Evolutionary conservation across 805 yeast genomes (phyloP), one percentile per base, ranked within the genome.

Genomic region (Ogataea ramenticola): DNA sequence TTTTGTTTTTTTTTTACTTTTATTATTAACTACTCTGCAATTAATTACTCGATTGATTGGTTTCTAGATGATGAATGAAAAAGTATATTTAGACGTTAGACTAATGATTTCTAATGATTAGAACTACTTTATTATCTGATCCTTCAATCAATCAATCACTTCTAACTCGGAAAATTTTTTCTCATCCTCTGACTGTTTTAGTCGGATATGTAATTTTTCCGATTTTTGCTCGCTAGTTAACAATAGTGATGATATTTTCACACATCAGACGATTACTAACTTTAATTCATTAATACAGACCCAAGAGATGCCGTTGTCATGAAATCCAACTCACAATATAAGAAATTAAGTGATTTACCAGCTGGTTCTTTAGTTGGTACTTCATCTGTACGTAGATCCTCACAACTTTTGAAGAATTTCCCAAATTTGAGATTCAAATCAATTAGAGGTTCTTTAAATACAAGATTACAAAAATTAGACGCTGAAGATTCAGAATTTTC

Each of bases 261-360:
- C 27, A 24, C 27, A 7, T 24, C 10, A 24, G 27, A 24, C 27
- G 10, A 24, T n/a, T 12, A 15, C 19, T 29, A 22, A 17, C 15
- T 47, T 37, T 37, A n/a, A 5, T 26, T 26, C 7, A 9, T 29
- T 44, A 36, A 5, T 45, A 34, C 47, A 65, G 97, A 91, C 58
- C 97, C 98, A 14, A 75, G 95, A 45, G 99, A 93, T 64, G 96
- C 96, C 12, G 68, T 91, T 9, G 77, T 87, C 39, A 83, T 91
- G 91, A 75, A 75, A 45, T 54, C 60, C 12, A 80, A 74, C 34
- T 80, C 89, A 1, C 68, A 78, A 10, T 86, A 83, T 65, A 79
- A 73, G 52, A 54, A 71, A 2, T 68, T 93, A 39, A 69, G 64
- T 2, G 96, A 91, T 12, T 71, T 93, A 50, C 98, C 98, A 1